These are phyloP conservation scores for Arachnopeziza araneosa DNA, from an alignment of 2,329 filamentous ascomycete species.

Conservation along the genomic window DNA sequence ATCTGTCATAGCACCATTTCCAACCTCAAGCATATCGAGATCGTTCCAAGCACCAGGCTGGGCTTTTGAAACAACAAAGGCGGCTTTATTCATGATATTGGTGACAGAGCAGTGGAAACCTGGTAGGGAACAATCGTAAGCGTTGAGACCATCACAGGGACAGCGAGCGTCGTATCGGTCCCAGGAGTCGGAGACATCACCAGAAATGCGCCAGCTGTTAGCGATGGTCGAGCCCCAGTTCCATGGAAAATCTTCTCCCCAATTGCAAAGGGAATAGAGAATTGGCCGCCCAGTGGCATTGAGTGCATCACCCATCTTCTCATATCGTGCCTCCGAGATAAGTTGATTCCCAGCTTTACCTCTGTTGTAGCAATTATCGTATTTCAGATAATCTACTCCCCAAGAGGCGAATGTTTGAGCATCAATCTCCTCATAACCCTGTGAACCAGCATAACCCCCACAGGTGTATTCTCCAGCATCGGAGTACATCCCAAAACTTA, in stretches of 20 bases:
- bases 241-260: conserved; percentile 44
- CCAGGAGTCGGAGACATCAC: conserved; percentile 35
- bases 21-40: conserved; percentile 34
- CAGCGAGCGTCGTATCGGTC: conserved; percentile 35
- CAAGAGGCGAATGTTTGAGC: conserved; percentile 46
- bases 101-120: conserved; percentile 29
- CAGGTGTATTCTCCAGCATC: conserved; percentile 39
- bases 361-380: conserved; percentile 52
- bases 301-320: conserved; percentile 32
- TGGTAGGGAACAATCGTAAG: conserved; percentile 26
- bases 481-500: conserved; percentile 50
- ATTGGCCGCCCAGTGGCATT: conserved; percentile 34
- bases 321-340: conserved; percentile 22
- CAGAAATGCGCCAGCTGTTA: conserved; percentile 35
- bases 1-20: conserved; percentile 32
- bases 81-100: conserved; percentile 24
- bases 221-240: conserved; percentile 32
- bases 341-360: conserved; percentile 41
- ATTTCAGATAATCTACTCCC: conserved; percentile 49
- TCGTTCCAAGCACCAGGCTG: conserved; percentile 31
- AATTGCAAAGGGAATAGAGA: conserved; percentile 38
- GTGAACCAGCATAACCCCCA: conserved; percentile 37
- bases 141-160: conserved; percentile 35
- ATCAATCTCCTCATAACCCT: conserved; percentile 47
- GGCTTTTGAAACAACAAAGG: conserved; percentile 27